A percentile compares a stretch with the other conserved stretches of the same genome.
Conservation (phyloP, 495 filamentous ascomycete genomes). For the Sordaria brevicollis region DNA sequence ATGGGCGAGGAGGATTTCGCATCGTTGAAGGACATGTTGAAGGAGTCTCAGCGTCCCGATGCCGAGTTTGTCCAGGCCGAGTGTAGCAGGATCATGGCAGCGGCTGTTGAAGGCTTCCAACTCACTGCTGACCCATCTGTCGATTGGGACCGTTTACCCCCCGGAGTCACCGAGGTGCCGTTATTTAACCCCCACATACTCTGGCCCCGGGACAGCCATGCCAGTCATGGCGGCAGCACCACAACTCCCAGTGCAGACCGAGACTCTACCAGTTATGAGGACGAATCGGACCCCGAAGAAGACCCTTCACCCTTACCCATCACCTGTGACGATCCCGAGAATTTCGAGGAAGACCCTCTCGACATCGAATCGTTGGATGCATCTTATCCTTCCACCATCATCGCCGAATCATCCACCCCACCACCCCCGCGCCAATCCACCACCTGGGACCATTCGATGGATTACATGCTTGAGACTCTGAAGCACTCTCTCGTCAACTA, state of each 20-base stretch:
- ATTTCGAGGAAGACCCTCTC: too few species aligned
- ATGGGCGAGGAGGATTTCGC: background rate
- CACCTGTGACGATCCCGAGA: too few species aligned
- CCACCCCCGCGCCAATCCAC: background rate
- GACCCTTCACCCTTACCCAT: background rate
- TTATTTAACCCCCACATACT: too few species aligned
- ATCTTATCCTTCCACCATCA: background rate
- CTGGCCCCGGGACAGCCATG: background rate
- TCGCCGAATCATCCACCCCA: background rate
- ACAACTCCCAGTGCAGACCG: background rate
- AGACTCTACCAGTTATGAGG: background rate
- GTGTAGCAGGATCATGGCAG: background rate
- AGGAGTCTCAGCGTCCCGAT: background rate
- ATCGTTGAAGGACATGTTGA: background rate
- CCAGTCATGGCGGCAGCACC: background rate
- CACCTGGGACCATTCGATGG: background rate
- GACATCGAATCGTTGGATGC: background rate
- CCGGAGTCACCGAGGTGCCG: too few species aligned
- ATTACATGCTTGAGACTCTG: background rate
- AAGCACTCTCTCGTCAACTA: background rate
- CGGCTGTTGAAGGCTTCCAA: background rate
- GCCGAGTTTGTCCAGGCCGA: background rate
- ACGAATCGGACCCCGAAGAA: background rate
- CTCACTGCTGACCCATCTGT: background rate
- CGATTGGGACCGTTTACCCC: too few species aligned